phyloP scores from a whole-genome alignment of 345 rosid species.

The Populus tremula region DNA sequence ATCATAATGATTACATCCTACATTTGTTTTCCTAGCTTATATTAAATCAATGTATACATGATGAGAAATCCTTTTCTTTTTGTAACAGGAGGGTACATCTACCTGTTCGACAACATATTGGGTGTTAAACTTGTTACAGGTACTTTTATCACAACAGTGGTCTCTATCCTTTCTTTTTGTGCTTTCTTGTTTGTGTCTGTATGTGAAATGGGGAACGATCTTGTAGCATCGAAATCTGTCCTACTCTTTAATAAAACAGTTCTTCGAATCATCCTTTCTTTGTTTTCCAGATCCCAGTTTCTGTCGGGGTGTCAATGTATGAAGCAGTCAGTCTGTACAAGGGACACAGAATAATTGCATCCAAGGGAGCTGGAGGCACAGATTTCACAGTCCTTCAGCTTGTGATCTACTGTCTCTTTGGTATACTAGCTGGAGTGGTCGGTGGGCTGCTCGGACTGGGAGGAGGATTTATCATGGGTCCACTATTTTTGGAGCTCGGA shows the following conservation, averaged over 20 bases:
- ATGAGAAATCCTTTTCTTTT: slow-evolving; percentile 9
- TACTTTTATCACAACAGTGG: slow-evolving; percentile 11
- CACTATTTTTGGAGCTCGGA: slow-evolving; percentile 43
- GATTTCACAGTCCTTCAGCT: slow-evolving; percentile 24
- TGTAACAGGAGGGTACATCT: slow-evolving; percentile 34
- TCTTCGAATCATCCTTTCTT: neutral
- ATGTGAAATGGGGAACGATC: neutral
- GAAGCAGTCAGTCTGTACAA: slow-evolving; percentile 36
- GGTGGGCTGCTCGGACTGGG: slow-evolving; percentile 43
- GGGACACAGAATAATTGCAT: slow-evolving; percentile 33
- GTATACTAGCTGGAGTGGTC: slow-evolving; percentile 33
- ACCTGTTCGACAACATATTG: slow-evolving; percentile 47
- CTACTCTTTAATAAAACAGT: neutral
- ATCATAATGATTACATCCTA: neutral
- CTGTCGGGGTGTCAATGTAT: slow-evolving; percentile 31
- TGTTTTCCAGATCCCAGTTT: slow-evolving; percentile 36
- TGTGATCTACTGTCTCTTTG: slow-evolving; percentile 19
- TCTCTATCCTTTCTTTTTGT: neutral
- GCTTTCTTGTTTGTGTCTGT: neutral
- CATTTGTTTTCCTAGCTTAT: neutral
- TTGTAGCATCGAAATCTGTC: neutral
- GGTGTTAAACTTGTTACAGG: slow-evolving; percentile 50
- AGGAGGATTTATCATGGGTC: slow-evolving; percentile 46
- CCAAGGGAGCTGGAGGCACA: slow-evolving; percentile 27
- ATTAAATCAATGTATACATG: slow-evolving; percentile 12